phyloP scores from a whole-genome alignment of 192 early-diverging fungal genomes.

The Backusella circina region DNA sequence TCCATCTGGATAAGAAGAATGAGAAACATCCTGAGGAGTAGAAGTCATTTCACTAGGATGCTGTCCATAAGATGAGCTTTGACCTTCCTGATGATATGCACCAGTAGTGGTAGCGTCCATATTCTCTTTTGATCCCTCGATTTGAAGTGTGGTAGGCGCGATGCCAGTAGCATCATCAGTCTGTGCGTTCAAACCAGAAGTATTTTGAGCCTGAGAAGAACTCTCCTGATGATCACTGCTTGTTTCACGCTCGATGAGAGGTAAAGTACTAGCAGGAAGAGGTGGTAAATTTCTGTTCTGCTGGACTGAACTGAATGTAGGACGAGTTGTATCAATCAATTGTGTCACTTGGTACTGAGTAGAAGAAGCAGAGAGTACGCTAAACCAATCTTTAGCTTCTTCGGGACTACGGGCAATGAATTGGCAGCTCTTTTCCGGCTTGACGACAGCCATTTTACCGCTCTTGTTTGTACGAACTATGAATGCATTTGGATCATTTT shows the following conservation, averaged over 20 bases:
- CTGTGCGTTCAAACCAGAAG: not conserved
- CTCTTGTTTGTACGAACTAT: not conserved
- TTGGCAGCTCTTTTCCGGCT: not conserved
- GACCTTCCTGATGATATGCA: not conserved
- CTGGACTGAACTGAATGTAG: constrained; percentile 22
- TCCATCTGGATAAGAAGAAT: not conserved
- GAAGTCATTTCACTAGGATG: not conserved
- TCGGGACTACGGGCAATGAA: not conserved
- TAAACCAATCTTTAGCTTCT: not conserved
- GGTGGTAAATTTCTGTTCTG: not conserved
- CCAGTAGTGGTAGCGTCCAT: not conserved
- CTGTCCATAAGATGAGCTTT: not conserved
- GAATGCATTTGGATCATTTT: not conserved
- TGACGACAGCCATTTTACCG: not conserved
- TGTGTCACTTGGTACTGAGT: constrained; percentile 11
- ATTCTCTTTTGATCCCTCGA: not conserved
- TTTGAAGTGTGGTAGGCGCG: not conserved
- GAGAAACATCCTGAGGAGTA: not conserved
- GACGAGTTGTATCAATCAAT: constrained; percentile 39
- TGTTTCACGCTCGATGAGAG: not conserved
- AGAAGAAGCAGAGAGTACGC: not conserved
- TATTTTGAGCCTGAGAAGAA: not conserved
- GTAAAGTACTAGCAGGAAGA: not conserved
- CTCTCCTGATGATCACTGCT: not conserved
- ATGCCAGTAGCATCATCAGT: no score